Evolutionary conservation across 2,329 filamentous ascomycete genomes (phyloP).

Genomic region (Colletotrichum nymphaeae): DNA sequence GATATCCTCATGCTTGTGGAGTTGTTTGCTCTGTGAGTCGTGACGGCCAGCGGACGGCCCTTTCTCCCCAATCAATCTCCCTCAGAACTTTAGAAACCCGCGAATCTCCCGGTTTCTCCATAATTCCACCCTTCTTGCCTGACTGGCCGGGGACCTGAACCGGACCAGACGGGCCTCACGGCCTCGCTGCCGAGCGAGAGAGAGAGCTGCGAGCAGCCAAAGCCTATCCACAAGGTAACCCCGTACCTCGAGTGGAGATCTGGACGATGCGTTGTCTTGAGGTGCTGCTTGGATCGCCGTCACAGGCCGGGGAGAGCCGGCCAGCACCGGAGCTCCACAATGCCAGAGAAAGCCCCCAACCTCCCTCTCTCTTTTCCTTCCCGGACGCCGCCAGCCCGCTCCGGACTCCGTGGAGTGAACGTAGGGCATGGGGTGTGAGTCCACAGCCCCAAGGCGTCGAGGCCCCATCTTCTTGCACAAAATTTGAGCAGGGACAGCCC

Average conservation of each 20-base stretch:
- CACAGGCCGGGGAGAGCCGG: conserved; percentile 31
- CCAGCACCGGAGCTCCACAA: conserved; percentile 6
- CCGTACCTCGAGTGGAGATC: too few relatives aligned
- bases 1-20: not conserved
- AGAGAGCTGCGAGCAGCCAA: too few relatives aligned
- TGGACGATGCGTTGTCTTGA: conserved; percentile 22
- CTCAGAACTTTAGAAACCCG: not conserved
- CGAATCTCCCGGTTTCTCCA: not conserved
- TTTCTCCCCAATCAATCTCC: not conserved
- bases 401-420: conserved; percentile 21
- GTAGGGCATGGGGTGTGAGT: not conserved
- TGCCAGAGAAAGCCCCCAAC: conserved; percentile 8
- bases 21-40: not conserved
- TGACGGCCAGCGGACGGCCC: not conserved
- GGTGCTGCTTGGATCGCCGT: conserved; percentile 23
- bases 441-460: not conserved
- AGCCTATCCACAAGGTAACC: not conserved
- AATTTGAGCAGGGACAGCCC: not conserved
- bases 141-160: not conserved
- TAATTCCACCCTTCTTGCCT: not conserved
- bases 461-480: not conserved
- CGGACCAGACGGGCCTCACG: not conserved
- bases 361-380: not conserved
- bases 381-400: not conserved
- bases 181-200: conserved; percentile 1